Conservation (phyloP, 106 monocot species). For the Dendrobium huoshanense region DNA sequence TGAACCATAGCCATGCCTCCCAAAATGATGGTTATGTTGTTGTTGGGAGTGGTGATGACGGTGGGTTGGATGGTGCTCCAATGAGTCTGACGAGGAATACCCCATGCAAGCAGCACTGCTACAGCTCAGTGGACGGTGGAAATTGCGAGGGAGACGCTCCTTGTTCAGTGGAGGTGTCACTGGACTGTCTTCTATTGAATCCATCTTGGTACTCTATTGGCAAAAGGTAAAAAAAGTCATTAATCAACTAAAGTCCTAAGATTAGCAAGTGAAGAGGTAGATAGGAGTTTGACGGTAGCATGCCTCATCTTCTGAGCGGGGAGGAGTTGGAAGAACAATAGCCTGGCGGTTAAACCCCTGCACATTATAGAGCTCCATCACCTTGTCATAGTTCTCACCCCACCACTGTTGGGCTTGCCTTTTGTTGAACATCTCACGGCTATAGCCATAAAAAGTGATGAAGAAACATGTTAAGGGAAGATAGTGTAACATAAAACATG, state of each 20-base stretch:
- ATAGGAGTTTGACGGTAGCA: background rate
- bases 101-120: constrained; percentile 17
- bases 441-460: background rate
- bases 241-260: background rate
- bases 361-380: constrained; percentile 82
- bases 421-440: constrained; percentile 77
- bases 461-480: background rate
- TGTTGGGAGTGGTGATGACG: background rate
- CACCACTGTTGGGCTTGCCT: constrained; percentile 90
- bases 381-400: constrained; percentile 72
- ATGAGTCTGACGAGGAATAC: constrained; percentile 2
- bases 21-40: constrained; percentile 10
- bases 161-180: constrained; percentile 62
- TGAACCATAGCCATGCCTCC: constrained; percentile 24
- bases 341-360: constrained; percentile 52
- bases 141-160: constrained; percentile 40
- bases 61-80: constrained; percentile 27
- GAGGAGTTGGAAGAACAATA: constrained; percentile 52
- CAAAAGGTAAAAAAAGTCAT: background rate
- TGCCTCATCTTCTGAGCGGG: constrained; percentile 73
- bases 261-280: background rate
- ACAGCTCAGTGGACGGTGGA: constrained; percentile 26
- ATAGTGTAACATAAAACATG: background rate
- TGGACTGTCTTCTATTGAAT: constrained; percentile 60
- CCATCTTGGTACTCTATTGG: constrained; percentile 58